Evolutionary conservation across 106 monocot species (phyloP), one percentile per base, ranked within the genome.

Genomic region (Allium cepa): DNA sequence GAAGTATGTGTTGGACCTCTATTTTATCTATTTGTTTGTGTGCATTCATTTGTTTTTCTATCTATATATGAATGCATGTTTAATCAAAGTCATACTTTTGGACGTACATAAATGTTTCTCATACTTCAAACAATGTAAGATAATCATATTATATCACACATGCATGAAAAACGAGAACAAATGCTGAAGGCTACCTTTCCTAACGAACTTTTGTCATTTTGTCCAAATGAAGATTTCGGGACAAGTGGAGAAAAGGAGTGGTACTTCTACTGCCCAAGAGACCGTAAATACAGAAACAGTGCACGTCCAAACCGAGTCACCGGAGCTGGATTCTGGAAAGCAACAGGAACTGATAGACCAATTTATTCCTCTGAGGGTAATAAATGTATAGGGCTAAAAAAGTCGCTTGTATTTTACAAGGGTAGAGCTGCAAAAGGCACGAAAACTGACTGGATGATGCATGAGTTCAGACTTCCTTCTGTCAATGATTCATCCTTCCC

Each of bases 381-480:
- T 28, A 66, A 68, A n/a, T 85, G 90, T 76, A 80, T 94, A 28
- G 94, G 94, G 8, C 75, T 94, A 15, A 93, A 93, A 81, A 93
- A 93, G 68, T 93, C 93, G 7, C 72, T 93, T 45, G 93, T 93
- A 22, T 93, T 86, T 77, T 93, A 93, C 75, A 63, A 73, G 36
- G 93, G 93, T 16, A 81, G 81, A 55, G 85, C 88, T 4, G 93
- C 88, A 10, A 93, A 86, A 56, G 93, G 93, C n/a, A 75, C 79
- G 14, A 93, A 93, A 27, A 94, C 93, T 0, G 84, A 94, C 16
- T 94, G 93, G 93, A 94, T 94, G 93, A 94, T 94, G 93, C 93
- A 94, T 47, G 93, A 94, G 51, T 89, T 88, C 75, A 83, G 93
- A 46, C 88, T 94, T 3, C 93, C 93, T 9, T 28, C 53, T 17